phyloP scores from a whole-genome alignment of 2,329 filamentous ascomycete species.

The Fonsecaea multimorphosa region DNA sequence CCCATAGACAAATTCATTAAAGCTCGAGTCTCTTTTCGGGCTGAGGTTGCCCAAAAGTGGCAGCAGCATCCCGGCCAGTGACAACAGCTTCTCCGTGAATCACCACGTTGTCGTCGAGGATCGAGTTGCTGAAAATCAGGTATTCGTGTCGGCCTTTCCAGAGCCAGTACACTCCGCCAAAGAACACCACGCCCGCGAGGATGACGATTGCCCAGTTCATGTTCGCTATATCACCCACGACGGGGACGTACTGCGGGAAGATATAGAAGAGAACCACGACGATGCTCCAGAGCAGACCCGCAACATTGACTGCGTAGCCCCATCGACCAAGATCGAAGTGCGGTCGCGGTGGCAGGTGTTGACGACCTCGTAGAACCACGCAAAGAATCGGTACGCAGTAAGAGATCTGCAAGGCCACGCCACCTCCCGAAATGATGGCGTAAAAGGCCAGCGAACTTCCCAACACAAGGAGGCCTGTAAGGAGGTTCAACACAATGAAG shows the following conservation, averaged over 20 bases:
- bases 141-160: conserved; percentile 34
- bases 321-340: conserved; percentile 35
- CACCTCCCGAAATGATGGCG: conserved; percentile 35
- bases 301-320: conserved; percentile 34
- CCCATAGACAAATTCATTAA: not conserved
- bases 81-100: conserved; percentile 30
- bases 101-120: conserved; percentile 34
- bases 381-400: conserved; percentile 34
- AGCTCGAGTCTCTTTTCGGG: conserved; percentile 18
- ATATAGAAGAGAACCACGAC: conserved; percentile 33
- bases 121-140: conserved; percentile 30
- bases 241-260: conserved; percentile 35
- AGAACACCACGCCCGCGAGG: conserved; percentile 30
- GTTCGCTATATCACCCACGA: conserved; percentile 32
- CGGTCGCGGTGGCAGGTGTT: conserved; percentile 32
- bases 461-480: conserved; percentile 30
- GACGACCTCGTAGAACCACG: conserved; percentile 31
- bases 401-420: conserved; percentile 32
- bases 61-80: conserved; percentile 26
- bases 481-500: conserved; percentile 33
- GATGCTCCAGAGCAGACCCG: conserved; percentile 32
- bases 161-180: conserved; percentile 33
- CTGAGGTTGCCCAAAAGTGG: conserved; percentile 21
- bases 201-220: conserved; percentile 38
- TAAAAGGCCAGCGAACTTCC: conserved; percentile 35